Base-by-base conservation (phyloP, 352 stramenopile species). In the Sclerospora graminicola region DNA sequence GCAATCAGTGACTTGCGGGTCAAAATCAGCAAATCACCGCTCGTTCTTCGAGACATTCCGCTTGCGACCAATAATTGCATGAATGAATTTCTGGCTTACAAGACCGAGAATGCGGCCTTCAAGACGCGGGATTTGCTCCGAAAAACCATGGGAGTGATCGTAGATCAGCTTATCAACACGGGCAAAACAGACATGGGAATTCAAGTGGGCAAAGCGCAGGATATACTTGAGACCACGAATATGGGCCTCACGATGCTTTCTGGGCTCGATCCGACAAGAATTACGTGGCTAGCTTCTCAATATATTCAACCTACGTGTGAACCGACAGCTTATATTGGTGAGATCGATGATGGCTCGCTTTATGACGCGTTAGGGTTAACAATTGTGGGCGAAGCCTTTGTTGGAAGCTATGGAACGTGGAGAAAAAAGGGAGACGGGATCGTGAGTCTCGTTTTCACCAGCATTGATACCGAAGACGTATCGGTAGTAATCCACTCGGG, bases 251-350 rank as follows among this genome's bases (percentile, higher is more conserved):
- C 69, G 16, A 34, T 63, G 0, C 43, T 82, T 27, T 58, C 66
- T 5, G 56, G 60, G 10, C 69, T 82, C 9, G 66, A 82, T 29
- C 61, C 64, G 0, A 82, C 59, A 5, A 63, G 66, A 36, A 56
- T 82, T 41, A 64, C 62, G 9, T 59, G 43, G 35, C 63, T 82
- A 54, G 57, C 58, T 0, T 65, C 59, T 20, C 60, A 75, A 48
- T 82, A 69, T 21, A 53, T 79, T 2, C 63, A 82, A 53, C 61
- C 69, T 20, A 78, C 78, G 21, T 82, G 69, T 56, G 63, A 66
- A 1, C 69, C 69, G 0, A 73, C 57, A 3, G 47, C 57, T 8
- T 65, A 62, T 36, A 28, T 77, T 2, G 63, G 67, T 13, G 60
- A 78, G 35, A 70, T 82, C 23, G 69, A 82, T 18, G 64, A 73